phyloP scores from a whole-genome alignment of 345 rosid species.

The Hevea brasiliensis region DNA sequence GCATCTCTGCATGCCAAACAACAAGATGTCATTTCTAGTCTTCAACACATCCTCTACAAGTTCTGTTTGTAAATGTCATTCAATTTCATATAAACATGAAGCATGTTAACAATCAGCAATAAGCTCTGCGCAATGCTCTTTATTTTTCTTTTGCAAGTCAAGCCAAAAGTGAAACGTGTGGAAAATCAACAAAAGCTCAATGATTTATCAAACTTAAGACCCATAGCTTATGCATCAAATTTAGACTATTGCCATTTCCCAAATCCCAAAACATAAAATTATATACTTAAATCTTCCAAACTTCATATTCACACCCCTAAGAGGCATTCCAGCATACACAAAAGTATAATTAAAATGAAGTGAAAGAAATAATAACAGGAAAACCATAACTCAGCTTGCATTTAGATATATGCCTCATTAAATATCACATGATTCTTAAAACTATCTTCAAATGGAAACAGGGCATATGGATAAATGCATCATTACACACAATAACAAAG shows the following conservation, averaged over 20 bases:
- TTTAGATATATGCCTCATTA: too few species aligned
- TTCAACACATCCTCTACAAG: neutral
- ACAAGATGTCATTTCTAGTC: neutral
- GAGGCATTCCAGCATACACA: too few species aligned
- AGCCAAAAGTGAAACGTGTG: neutral
- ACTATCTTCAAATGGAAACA: neutral
- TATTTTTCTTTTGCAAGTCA: neutral
- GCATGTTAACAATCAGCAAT: neutral
- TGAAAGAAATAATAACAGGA: neutral
- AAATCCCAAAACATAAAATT: too few species aligned
- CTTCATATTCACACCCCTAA: too few species aligned
- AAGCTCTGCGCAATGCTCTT: neutral
- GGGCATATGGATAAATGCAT: neutral
- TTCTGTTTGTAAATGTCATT: neutral
- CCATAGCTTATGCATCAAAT: neutral
- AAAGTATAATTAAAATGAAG: neutral
- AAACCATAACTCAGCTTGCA: neutral
- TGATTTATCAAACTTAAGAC: neutral
- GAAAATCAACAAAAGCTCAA: neutral
- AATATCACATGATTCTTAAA: neutral
- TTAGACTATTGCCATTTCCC: neutral
- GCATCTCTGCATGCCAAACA: slow-evolving; percentile 68
- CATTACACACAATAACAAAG: neutral
- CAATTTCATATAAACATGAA: neutral
- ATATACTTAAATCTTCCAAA: too few species aligned